phyloP scores from a whole-genome alignment of 352 stramenopile species.

The Phytopythium oedochilum region DNA sequence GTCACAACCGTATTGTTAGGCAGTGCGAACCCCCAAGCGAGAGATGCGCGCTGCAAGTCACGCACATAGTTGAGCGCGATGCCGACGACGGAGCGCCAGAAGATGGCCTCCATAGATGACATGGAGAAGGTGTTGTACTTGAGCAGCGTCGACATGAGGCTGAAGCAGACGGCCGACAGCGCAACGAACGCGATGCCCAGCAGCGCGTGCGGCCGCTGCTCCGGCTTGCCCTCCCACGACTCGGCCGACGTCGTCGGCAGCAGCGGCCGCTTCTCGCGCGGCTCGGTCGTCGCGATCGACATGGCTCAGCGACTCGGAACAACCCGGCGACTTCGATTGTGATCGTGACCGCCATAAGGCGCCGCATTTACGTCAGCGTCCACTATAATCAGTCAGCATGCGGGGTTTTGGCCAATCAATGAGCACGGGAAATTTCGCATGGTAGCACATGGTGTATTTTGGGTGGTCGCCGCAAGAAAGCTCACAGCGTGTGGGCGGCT shows the following conservation, averaged over 20 bases:
- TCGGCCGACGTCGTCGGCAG: conserved; percentile 17
- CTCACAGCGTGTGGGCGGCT: too few species aligned
- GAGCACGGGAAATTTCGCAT: too few species aligned
- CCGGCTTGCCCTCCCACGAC: conserved; percentile 13
- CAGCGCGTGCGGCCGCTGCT: conserved; percentile 39
- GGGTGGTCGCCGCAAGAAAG: too few species aligned
- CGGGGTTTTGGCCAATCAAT: too few species aligned
- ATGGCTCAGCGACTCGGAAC: conserved; percentile 1
- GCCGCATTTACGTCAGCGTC: too few species aligned
- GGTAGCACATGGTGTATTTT: too few species aligned
- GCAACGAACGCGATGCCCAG: conserved; percentile 64
- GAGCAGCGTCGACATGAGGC: conserved; percentile 76
- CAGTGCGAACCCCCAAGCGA: background rate
- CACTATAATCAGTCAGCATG: too few species aligned
- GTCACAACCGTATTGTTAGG: background rate
- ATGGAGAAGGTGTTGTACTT: conserved; percentile 76
- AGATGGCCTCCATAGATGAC: conserved; percentile 77
- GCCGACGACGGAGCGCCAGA: conserved; percentile 64
- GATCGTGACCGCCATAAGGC: too few species aligned
- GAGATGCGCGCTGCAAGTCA: background rate
- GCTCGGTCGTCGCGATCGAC: conserved; percentile 7
- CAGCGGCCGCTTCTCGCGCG: conserved; percentile 18
- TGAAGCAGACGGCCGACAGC: conserved; percentile 75
- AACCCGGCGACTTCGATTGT: background rate
- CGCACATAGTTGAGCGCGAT: conserved; percentile 62